phyloP scores from a whole-genome alignment of 2,329 filamentous ascomycete genomes.

The Tolypocladium ophioglossoides region DNA sequence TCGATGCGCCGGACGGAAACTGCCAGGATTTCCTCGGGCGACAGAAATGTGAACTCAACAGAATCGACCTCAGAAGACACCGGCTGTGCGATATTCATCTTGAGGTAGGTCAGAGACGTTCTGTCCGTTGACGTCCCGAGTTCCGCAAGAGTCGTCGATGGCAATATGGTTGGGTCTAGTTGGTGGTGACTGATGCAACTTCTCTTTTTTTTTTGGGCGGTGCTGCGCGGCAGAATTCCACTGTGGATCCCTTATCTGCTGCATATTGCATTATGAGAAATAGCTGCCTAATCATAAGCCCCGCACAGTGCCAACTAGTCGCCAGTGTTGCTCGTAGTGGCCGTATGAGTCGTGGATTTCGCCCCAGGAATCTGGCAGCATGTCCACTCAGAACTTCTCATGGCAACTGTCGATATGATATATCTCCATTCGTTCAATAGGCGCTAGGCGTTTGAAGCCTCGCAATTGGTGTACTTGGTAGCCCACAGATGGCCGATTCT shows the following conservation, averaged over 20 bases:
- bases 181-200: constrained; percentile 12
- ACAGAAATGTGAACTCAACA: constrained; percentile 83
- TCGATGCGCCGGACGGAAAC: constrained; percentile 92
- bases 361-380: too few relatives aligned
- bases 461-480: too few relatives aligned
- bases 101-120: background rate
- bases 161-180: constrained; percentile 3
- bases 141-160: constrained; percentile 1
- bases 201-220: constrained; percentile 33
- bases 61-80: constrained; percentile 72
- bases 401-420: too few relatives aligned
- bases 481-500: too few relatives aligned
- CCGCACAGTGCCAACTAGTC: too few relatives aligned
- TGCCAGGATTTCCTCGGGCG: constrained; percentile 69
- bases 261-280: too few relatives aligned
- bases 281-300: too few relatives aligned
- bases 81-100: constrained; percentile 68
- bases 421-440: too few relatives aligned
- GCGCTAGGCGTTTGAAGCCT: too few relatives aligned
- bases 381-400: too few relatives aligned
- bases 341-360: too few relatives aligned
- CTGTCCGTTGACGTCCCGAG: background rate
- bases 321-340: too few relatives aligned
- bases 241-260: constrained; percentile 3
- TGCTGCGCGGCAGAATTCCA: constrained; percentile 29